Conservation (phyloP, 2,329 filamentous ascomycete genomes). For the Cladosporium cucumerinum region DNA sequence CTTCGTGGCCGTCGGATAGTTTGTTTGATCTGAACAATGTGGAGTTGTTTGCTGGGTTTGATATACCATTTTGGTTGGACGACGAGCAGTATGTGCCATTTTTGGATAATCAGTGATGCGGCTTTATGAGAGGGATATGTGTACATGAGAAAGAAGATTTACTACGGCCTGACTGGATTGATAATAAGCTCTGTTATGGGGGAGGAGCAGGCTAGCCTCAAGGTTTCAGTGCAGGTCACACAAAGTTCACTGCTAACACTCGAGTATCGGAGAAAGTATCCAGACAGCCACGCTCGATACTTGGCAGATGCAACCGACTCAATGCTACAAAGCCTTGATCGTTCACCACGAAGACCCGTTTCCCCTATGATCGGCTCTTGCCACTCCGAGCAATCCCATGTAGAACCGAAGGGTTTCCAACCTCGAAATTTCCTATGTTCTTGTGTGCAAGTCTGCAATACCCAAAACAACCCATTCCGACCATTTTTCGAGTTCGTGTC, state of each 20-base stretch:
- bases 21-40: constrained; percentile 19
- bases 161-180: background rate
- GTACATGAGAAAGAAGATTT: background rate
- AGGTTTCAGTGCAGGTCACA: background rate
- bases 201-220: background rate
- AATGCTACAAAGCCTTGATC: background rate
- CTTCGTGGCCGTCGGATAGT: constrained; percentile 10
- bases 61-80: constrained; percentile 38
- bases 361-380: background rate
- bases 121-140: background rate
- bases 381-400: background rate
- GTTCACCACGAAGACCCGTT: background rate
- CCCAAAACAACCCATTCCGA: background rate
- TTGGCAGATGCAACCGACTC: background rate
- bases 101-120: constrained; percentile 5
- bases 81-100: constrained; percentile 31
- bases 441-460: background rate
- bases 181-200: background rate
- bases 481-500: background rate
- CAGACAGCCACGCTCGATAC: background rate
- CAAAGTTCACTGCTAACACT: background rate
- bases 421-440: no score
- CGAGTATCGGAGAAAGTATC: background rate
- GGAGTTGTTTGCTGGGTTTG: constrained; percentile 35
- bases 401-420: background rate